Percentiles rank a stretch among this genome's conserved stretches.
These are phyloP conservation scores for Jatropha podagrica DNA, from an alignment of 441 rosid genomes.

Conservation along the genomic window DNA sequence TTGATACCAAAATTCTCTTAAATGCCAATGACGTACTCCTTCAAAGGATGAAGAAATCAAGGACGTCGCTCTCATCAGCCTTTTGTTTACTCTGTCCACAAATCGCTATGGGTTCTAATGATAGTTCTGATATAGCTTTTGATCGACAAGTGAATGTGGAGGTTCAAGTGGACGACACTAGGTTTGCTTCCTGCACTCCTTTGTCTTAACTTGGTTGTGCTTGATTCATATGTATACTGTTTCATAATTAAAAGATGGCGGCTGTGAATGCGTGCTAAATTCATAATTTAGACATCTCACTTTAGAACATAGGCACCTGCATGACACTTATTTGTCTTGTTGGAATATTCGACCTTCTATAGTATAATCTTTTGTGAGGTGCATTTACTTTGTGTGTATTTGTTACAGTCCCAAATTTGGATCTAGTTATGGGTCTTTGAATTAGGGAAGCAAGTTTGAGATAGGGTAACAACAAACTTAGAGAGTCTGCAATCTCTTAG, in stretches of 20 bases:
- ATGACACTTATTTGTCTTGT: not conserved
- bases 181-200: conserved; percentile 44
- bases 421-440: too few relatives aligned
- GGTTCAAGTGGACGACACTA: conserved; percentile 68
- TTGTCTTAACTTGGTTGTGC: conserved; percentile 7
- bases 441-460: too few relatives aligned
- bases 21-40: conserved; percentile 50
- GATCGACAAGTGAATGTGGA: conserved; percentile 60
- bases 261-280: not conserved
- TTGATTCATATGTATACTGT: not conserved
- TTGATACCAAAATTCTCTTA: conserved; percentile 88
- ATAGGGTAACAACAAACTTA: too few relatives aligned
- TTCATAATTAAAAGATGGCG: not conserved
- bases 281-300: not conserved
- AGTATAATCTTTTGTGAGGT: too few relatives aligned
- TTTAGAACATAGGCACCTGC: not conserved
- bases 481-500: too few relatives aligned
- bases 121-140: conserved; percentile 27
- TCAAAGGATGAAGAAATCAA: conserved; percentile 59
- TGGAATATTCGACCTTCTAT: not conserved
- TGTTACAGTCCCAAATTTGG: too few relatives aligned
- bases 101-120: conserved; percentile 45
- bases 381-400: not conserved
- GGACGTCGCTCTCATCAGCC: conserved; percentile 78
- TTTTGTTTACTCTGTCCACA: conserved; percentile 69